Percentiles rank a stretch among this genome's conserved stretches.
These are phyloP conservation scores for Trichophyton simii DNA, from an alignment of 2,329 filamentous ascomycete species.

Conservation along the genomic window DNA sequence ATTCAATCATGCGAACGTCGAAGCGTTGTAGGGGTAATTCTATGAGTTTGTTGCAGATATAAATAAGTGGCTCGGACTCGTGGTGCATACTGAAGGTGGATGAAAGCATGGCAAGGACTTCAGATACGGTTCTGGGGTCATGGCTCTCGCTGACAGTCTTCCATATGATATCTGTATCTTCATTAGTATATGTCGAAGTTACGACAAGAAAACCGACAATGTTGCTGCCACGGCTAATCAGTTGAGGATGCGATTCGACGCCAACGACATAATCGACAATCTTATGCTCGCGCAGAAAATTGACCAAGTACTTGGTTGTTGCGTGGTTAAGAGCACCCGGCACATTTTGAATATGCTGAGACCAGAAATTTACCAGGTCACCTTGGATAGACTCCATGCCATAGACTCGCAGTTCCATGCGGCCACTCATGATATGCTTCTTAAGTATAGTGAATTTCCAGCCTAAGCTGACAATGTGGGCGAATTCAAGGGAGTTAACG, in stretches of 20 bases:
- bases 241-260: slow-evolving; percentile 80
- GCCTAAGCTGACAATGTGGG: slow-evolving; percentile 32
- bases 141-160: slow-evolving; percentile 66
- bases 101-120: slow-evolving; percentile 56
- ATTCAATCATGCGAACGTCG: slow-evolving; percentile 47
- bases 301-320: slow-evolving; percentile 55
- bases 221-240: slow-evolving; percentile 69
- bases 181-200: slow-evolving; percentile 56
- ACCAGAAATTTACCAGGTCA: slow-evolving; percentile 57
- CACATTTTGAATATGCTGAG: slow-evolving; percentile 39
- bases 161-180: slow-evolving; percentile 74
- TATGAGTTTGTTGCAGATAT: slow-evolving; percentile 59
- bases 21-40: slow-evolving; percentile 52
- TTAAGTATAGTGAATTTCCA: slow-evolving; percentile 61
- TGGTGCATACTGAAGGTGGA: slow-evolving; percentile 36
- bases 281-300: slow-evolving; percentile 55
- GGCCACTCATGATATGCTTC: slow-evolving; percentile 65
- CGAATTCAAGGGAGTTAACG: slow-evolving; percentile 18
- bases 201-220: slow-evolving; percentile 79
- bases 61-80: slow-evolving; percentile 40
- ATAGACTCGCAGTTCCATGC: slow-evolving; percentile 79
- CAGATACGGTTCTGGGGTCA: slow-evolving; percentile 72
- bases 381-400: slow-evolving; percentile 62
- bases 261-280: slow-evolving; percentile 80
- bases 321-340: slow-evolving; percentile 35